phyloP scores from a whole-genome alignment of 192 early-diverging fungal species.

The Funneliformis mosseae region DNA sequence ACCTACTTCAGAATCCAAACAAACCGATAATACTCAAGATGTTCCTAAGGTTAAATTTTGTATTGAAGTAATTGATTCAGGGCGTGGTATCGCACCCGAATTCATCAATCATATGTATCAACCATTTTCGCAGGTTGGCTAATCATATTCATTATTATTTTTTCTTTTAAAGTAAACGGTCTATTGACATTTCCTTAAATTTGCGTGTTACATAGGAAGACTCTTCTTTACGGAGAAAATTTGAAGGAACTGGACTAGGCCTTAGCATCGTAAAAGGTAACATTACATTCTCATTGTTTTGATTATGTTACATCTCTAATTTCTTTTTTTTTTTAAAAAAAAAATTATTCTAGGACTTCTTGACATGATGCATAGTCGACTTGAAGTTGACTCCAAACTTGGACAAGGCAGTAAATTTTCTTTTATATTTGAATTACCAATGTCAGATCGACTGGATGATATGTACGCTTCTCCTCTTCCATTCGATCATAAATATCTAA shows the following conservation, averaged over 20 bases:
- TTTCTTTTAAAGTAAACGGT: background rate
- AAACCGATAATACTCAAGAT: background rate
- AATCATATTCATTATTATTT: background rate
- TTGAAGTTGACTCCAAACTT: constrained; percentile 8
- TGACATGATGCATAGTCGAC: constrained; percentile 4
- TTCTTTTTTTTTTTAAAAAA: background rate
- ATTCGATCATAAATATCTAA: constrained; percentile 5
- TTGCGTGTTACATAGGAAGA: background rate
- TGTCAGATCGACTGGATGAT: background rate
- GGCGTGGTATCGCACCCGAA: background rate
- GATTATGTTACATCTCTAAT: background rate
- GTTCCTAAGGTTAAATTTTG: background rate
- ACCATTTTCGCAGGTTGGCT: constrained; percentile 18
- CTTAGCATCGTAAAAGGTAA: constrained; percentile 15
- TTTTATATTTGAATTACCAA: background rate
- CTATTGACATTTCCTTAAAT: background rate
- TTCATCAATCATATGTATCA: background rate
- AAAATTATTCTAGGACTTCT: background rate
- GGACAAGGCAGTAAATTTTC: background rate
- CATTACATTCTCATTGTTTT: no score
- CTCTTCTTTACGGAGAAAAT: constrained; percentile 8
- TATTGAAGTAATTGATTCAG: background rate
- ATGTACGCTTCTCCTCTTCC: background rate
- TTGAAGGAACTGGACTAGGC: constrained; percentile 15
- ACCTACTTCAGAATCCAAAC: background rate